phyloP scores from a whole-genome alignment of 805 yeast genomes.

The Wickerhamomyces subpelliculosus region DNA sequence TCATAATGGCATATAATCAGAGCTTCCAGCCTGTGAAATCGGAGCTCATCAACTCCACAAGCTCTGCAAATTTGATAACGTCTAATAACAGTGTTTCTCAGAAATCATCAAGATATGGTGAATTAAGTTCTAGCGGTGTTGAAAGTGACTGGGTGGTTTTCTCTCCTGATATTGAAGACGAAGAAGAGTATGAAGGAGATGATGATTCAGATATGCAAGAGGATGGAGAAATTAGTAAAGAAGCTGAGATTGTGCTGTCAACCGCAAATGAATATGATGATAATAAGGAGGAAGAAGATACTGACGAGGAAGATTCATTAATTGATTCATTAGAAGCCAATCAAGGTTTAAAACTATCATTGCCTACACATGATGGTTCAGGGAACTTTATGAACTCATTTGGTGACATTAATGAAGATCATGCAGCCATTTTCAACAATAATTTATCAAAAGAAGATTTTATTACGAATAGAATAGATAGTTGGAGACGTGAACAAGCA shows the following conservation, averaged over 20 bases:
- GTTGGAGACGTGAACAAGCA: constrained; percentile 24
- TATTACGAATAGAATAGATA: constrained; percentile 19
- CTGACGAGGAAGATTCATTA: constrained; percentile 20
- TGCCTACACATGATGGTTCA: constrained; percentile 13
- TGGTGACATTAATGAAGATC: constrained; percentile 2
- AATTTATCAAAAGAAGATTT: constrained; percentile 13
- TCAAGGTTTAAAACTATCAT: constrained; percentile 6
- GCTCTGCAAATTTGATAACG: neutral
- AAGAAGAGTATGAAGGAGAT: constrained; percentile 1
- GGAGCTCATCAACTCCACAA: neutral
- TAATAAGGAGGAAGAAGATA: constrained; percentile 9
- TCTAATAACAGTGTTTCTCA: neutral
- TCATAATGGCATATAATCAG: constrained; percentile 8
- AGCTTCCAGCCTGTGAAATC: neutral
- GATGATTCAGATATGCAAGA: neutral
- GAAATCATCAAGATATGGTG: neutral
- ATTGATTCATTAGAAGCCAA: constrained; percentile 17
- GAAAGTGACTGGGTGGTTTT: constrained; percentile 23
- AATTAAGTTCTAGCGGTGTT: constrained; percentile 5
- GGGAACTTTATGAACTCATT: constrained; percentile 7
- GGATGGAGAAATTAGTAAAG: constrained; percentile 6
- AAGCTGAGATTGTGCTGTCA: constrained; percentile 1
- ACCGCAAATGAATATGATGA: neutral
- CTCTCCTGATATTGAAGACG: constrained; percentile 7
- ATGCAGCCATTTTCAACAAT: constrained; percentile 4